Percentiles rank a stretch among this genome's conserved stretches.
Conservation (phyloP, 225 moss, liverwort and hornwort genomes). For the Bryoerythrophyllum caledonicum region DNA sequence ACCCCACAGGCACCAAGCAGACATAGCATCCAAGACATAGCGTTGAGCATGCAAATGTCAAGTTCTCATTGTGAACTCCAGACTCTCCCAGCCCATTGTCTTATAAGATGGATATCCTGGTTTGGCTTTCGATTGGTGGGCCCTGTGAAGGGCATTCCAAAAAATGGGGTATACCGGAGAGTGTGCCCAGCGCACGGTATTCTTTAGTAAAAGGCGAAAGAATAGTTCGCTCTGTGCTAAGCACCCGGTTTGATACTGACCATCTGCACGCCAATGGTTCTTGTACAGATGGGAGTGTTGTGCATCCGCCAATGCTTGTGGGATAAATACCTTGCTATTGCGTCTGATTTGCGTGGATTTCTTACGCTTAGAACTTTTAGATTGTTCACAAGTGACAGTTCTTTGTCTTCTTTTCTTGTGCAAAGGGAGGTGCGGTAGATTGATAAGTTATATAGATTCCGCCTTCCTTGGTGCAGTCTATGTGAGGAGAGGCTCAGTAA, state of each 20-base stretch:
- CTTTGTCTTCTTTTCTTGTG: too few species aligned
- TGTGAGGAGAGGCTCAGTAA: too few species aligned
- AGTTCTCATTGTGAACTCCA: too few species aligned
- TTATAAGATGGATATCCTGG: not conserved
- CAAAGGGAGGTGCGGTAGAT: too few species aligned
- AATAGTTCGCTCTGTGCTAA: conserved; percentile 53
- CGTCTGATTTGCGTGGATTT: too few species aligned
- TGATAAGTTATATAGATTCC: too few species aligned
- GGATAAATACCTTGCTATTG: not conserved
- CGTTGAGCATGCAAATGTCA: too few species aligned
- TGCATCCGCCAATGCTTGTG: not conserved
- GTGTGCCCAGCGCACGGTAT: conserved; percentile 48
- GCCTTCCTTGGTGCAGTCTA: too few species aligned
- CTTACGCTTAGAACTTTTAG: too few species aligned
- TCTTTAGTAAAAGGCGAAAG: conserved; percentile 73
- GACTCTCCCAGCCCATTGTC: too few species aligned
- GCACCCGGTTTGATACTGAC: not conserved
- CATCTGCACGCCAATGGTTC: rapidly evolving
- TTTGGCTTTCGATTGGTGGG: not conserved
- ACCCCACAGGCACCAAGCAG: not conserved
- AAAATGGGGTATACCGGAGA: not conserved
- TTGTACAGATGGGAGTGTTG: not conserved
- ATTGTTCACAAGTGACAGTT: too few species aligned
- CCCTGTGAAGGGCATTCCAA: not conserved
- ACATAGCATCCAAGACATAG: too few species aligned